Evolutionary conservation across 2,329 filamentous ascomycete species (phyloP), one percentile per base, ranked within the genome.

Genomic region (Ophiostoma novo-ulmi): DNA sequence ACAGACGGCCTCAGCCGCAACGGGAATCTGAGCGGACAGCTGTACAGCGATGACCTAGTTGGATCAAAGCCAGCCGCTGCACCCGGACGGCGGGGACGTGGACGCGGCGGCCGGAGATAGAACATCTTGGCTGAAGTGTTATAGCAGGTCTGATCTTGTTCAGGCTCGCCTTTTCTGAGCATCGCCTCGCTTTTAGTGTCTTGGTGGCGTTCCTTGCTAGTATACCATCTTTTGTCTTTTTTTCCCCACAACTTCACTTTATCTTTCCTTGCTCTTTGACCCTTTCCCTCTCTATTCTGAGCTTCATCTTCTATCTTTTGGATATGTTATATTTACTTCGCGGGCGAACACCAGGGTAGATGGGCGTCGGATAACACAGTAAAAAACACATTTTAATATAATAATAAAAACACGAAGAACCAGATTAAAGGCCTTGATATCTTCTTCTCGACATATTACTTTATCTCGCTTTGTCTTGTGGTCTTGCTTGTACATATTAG

Each of bases 21-120:
- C 35, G 44, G 35, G 7, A 71, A 74, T 38, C 78, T 72, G 55
- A 71, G 73, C 41, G 78, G 79, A 39, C 78, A 80, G 22, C 76
- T 87, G n/a, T 87, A 87, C 74, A 87, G 85, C 74, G 85, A 88
- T 72, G 80, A 74, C 38, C 64, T 75, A 1, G 70, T 75, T 31
- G 73, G 72, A 35, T 68, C 63, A 39, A 20, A 39, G 20, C 63
- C 52, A 41, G 58, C 44, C 31, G 39, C 14, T 39, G 64, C 68
- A n/a, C n/a, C 22, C 10, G 44, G 55, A 36, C 69, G 68, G 17
- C 69, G 69, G 20, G 66, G 71, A 14, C 70, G 63, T 7, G 70
- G 70, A 41, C 67, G 70, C 6, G 73, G 72, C n/a, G 69, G 69
- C 6, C 69, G 69, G 70, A 44, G 70, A 67, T 67, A 67, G 63